Evolutionary conservation across 2,329 filamentous ascomycete species (phyloP).

Genomic region (Davidsoniella eucalypti): DNA sequence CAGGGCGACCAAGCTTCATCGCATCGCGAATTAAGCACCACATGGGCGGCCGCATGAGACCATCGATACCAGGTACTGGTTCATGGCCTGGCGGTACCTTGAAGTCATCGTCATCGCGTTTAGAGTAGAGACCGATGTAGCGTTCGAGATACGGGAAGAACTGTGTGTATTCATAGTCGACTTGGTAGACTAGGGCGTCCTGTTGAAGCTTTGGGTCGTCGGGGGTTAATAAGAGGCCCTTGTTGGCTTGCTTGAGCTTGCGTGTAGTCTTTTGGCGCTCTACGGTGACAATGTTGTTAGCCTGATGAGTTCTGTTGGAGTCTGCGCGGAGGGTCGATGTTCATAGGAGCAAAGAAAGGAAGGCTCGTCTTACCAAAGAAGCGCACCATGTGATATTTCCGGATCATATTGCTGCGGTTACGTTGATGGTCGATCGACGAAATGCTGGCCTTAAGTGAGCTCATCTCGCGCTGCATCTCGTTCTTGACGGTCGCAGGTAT

Average conservation of each 20-base stretch:
- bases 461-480: conserved; percentile 57
- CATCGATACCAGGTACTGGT: conserved; percentile 6
- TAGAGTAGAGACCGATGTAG: conserved; percentile 50
- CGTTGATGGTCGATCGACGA: conserved; percentile 41
- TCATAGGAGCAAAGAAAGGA: conserved; percentile 5
- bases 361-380: conserved; percentile 51
- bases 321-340: neutral
- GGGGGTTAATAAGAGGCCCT: conserved; percentile 35
- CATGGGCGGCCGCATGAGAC: conserved; percentile 34
- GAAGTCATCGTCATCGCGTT: conserved; percentile 22
- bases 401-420: conserved; percentile 52
- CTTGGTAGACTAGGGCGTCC: conserved; percentile 50
- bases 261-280: conserved; percentile 59
- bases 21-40: conserved; percentile 52
- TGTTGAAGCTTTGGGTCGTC: conserved; percentile 35
- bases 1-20: conserved; percentile 37
- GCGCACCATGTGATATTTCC: conserved; percentile 66
- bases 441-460: conserved; percentile 48
- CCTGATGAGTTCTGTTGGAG: no score
- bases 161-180: conserved; percentile 60
- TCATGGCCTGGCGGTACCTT: conserved; percentile 28
- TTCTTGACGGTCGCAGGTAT: conserved; percentile 51
- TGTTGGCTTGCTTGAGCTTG: conserved; percentile 44
- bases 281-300: conserved; percentile 18
- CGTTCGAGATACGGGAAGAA: conserved; percentile 55